Evolutionary conservation across 345 rosid species (phyloP), one percentile per base, ranked within the genome.

Genomic region (Barbarea vulgaris): DNA sequence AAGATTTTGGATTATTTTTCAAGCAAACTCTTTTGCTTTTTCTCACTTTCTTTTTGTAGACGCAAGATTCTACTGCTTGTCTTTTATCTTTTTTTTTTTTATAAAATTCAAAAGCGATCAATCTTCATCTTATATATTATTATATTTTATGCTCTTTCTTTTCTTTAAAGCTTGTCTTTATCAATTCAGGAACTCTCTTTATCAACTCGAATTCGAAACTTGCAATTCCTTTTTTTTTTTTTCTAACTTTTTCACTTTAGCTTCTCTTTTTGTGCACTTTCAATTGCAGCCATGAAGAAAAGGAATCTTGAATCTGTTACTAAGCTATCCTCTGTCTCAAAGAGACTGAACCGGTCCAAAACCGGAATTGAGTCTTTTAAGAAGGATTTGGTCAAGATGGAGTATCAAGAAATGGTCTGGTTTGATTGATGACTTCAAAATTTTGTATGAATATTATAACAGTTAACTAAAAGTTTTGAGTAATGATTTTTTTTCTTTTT

Each of bases 281-380:
- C 7, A 54, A 72, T 77, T 67, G 34, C 90, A 93, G 98, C 91
- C 62, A 86, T 91, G 98, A 91, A 89, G 87, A 93, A 91, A 76
- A 82, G 88, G 73, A 81, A 72, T 80, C 36, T 81, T 34, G 87
- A 86, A 79, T 89, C 89, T 66, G 54, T 83, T 50, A 83, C 87
- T 63, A 78, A 72, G 17, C 79, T 79, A 36, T 82, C 87, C 15
- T 79, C 84, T 74, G 79, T 74, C 10, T 77, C 90, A 62, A 88
- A 82, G 95, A 83, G 86, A 81, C 71, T 59, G 34, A 84, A 81
- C 81, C 81, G 59, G 62, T 59, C 76, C 44, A 70, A 41, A 69
- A 79, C 70, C 68, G 84, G 72, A 30, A 79, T 64, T 18, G 83
- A 83, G 77, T 79, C 81, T 54, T 72, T 21, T 52, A 41, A 51